Conservation (phyloP, 257 asterid species). For the Nicotiana sylvestris region DNA sequence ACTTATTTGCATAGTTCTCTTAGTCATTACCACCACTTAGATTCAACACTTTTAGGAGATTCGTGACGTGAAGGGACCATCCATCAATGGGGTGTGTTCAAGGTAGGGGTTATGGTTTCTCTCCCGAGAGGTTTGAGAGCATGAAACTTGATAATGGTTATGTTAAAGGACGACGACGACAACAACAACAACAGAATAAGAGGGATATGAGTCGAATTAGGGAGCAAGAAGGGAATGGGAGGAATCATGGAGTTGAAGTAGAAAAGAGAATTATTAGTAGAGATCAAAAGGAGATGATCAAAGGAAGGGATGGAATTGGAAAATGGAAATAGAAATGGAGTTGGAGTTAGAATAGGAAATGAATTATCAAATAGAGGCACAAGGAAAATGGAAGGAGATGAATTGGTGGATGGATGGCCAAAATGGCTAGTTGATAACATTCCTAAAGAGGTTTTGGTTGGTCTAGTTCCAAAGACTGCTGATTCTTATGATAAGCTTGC, state of each 20-base stretch:
- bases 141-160: slow-evolving; percentile 40
- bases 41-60: slow-evolving; percentile 20
- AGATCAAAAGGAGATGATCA: slow-evolving; percentile 12
- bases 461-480: slow-evolving; percentile 55
- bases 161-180: background rate
- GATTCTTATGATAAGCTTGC: slow-evolving; percentile 71
- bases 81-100: slow-evolving; percentile 56
- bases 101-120: slow-evolving; percentile 18
- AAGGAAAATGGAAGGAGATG: slow-evolving; percentile 41
- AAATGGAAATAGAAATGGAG: slow-evolving; percentile 11
- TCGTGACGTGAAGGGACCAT: slow-evolving; percentile 18
- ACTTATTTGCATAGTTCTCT: background rate
- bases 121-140: slow-evolving; percentile 24
- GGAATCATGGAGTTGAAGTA: background rate
- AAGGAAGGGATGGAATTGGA: slow-evolving; percentile 21
- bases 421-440: slow-evolving; percentile 64
- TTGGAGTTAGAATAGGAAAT: background rate
- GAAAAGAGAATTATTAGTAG: slow-evolving; percentile 18
- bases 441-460: slow-evolving; percentile 37
- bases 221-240: background rate
- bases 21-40: background rate
- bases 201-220: background rate
- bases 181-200: background rate
- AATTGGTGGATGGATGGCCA: slow-evolving; percentile 65
- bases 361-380: background rate